phyloP scores from a whole-genome alignment of 768 basidiomycete species.

The Udeniomyces megalosporus region DNA sequence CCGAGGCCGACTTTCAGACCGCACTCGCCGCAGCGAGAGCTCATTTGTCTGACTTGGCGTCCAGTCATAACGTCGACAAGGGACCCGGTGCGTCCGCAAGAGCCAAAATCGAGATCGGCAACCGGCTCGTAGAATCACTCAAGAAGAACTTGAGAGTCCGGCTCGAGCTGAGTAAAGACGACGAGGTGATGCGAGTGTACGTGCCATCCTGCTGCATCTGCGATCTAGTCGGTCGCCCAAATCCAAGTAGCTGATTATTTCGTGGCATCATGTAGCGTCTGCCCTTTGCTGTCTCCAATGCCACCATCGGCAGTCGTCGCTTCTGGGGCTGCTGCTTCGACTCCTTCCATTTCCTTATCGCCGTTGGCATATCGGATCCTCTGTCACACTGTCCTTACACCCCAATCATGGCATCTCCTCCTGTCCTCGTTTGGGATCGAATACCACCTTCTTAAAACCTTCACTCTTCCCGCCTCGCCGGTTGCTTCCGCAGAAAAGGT shows the following conservation, averaged over 20 bases:
- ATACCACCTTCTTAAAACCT: slow-evolving; percentile 16
- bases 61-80: slow-evolving; percentile 16
- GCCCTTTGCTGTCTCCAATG: too few relatives aligned
- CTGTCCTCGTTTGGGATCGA: slow-evolving; percentile 33
- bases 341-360: not conserved
- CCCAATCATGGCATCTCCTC: slow-evolving; percentile 44
- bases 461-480: slow-evolving; percentile 8
- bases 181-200: slow-evolving; percentile 59
- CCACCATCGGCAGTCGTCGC: not conserved
- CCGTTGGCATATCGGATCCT: not conserved
- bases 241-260: too few relatives aligned
- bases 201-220: too few relatives aligned
- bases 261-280: too few relatives aligned
- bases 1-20: slow-evolving; percentile 8
- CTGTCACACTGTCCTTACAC: slow-evolving; percentile 56
- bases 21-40: not conserved
- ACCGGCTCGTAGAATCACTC: slow-evolving; percentile 20
- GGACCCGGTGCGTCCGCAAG: not conserved
- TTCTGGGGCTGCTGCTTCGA: not conserved
- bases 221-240: too few relatives aligned
- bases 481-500: slow-evolving; percentile 54
- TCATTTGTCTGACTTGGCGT: slow-evolving; percentile 1
- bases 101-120: slow-evolving; percentile 17
- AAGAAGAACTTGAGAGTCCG: slow-evolving; percentile 57
- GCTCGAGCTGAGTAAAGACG: slow-evolving; percentile 48